Conservation (phyloP, 2,329 filamentous ascomycete species). For the Achaetomium macrosporum region DNA sequence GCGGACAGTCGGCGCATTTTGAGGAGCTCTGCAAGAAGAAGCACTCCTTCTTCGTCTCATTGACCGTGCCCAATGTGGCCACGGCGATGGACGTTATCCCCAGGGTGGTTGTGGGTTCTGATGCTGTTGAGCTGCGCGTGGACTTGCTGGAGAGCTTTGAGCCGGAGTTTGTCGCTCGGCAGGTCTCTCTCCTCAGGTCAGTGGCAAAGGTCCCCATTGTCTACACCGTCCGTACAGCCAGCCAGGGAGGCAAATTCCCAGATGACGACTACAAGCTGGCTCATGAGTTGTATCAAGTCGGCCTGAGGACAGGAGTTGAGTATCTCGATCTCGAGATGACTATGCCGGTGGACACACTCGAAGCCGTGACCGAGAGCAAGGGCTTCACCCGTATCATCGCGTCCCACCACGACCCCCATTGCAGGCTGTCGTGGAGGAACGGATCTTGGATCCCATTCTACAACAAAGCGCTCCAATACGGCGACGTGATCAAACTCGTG, state of each 20-base stretch:
- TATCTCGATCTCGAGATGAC: conserved; percentile 92
- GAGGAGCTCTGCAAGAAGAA: conserved; percentile 55
- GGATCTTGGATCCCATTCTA: conserved; percentile 90
- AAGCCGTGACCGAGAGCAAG: conserved; percentile 59
- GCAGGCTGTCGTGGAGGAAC: conserved; percentile 77
- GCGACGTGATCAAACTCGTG: conserved; percentile 91
- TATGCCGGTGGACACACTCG: conserved; percentile 69
- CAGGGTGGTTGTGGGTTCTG: conserved; percentile 72
- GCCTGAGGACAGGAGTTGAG: conserved; percentile 78
- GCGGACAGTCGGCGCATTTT: conserved; percentile 53
- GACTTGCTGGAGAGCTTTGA: conserved; percentile 76
- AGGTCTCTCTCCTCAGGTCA: conserved; percentile 73
- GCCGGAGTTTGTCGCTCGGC: conserved; percentile 71
- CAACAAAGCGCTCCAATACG: conserved; percentile 82
- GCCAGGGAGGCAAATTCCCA: conserved; percentile 84
- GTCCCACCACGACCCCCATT: conserved; percentile 85
- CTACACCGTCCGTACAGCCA: conserved; percentile 81
- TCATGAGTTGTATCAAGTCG: conserved; percentile 68
- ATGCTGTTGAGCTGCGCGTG: conserved; percentile 91
- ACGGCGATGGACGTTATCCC: conserved; percentile 60
- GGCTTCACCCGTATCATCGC: conserved; percentile 80
- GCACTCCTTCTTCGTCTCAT: conserved; percentile 85
- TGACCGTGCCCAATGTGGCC: conserved; percentile 73
- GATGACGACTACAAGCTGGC: conserved; percentile 68
- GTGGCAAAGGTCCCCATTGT: conserved; percentile 73